Evolutionary conservation across 2,329 filamentous ascomycete species (phyloP), one percentile per base, ranked within the genome.

Genomic region (Fusarium sp.): DNA sequence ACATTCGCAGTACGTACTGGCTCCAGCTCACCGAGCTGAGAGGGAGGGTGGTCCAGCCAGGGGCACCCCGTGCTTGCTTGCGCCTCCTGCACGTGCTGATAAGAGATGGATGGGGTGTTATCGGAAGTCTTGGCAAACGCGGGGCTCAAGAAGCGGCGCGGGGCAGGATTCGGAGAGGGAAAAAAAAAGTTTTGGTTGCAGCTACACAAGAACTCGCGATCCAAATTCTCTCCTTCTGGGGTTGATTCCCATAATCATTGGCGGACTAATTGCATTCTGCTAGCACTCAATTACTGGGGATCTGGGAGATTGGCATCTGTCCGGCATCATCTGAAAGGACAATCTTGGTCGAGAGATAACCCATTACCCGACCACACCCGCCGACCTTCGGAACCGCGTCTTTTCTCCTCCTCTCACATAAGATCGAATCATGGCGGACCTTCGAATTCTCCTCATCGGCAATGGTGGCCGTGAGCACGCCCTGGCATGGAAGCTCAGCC

Each of bases 391-490:
- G 68, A 65, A 71, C 67, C 66, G 66, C 50, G 51, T 51, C 46
- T 36, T 51, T 62, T 65, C 61, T 60, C 27, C 27, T 29, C 27
- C 27, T 38, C 62, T 56, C 40, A 62, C 27, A 58, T 62, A 46
- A 68, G 61, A 65, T 59, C 44, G 23, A 25, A 54, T 55, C 18
- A 79, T 79, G 77, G 71, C 77, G 29, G 74, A 77, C 61, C 84
- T 93, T 69, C 87, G 89, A 73, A 86, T 97, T 73, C 89, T 98
- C 69, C 89, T 98, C 69, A 89, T 98, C 71, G 95, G 96, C 76
- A 97, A 95, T 78, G 96, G 96, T 72, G 96, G 95, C 74, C 90
- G 96, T 75, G 96, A 99, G 82, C 93, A 98, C 81, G 93, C 94
- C 50, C 87, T 97, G 68, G 93, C 94, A 42, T 98, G 94, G 94